phyloP scores from a whole-genome alignment of 2,329 filamentous ascomycete species.

The Coniella lustricola region DNA sequence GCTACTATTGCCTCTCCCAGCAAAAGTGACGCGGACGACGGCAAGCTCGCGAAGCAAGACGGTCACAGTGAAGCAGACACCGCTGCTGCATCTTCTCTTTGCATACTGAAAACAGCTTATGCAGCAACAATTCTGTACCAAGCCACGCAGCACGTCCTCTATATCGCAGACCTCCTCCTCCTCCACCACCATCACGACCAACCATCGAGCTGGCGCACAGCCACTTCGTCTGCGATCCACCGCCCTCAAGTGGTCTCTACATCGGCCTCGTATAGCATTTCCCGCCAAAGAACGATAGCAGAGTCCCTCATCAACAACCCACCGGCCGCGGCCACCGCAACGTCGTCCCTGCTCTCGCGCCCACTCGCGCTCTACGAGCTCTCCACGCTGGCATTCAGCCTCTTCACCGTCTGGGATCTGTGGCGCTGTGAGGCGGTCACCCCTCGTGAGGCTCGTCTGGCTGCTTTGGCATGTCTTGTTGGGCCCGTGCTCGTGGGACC shows the following conservation, averaged over 20 bases:
- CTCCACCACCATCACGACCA: background rate
- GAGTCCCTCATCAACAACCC: background rate
- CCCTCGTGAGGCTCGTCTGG: background rate
- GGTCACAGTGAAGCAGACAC: too few species aligned
- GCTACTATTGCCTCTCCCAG: too few species aligned
- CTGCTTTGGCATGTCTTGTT: background rate
- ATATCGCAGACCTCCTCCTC: background rate
- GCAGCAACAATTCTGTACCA: conserved; percentile 1
- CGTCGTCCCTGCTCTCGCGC: background rate
- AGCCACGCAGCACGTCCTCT: conserved; percentile 3
- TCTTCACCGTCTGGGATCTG: conserved; percentile 11
- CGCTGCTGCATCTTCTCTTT: too few species aligned
- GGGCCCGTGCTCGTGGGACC: conserved; percentile 3
- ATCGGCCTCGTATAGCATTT: too few species aligned
- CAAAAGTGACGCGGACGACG: too few species aligned
- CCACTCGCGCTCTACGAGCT: background rate
- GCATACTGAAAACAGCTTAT: background rate
- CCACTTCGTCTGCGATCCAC: too few species aligned
- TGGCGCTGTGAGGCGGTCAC: conserved; percentile 3
- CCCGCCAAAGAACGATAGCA: too few species aligned
- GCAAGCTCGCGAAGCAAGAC: too few species aligned
- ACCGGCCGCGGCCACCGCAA: background rate
- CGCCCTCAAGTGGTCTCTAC: too few species aligned
- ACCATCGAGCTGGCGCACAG: too few species aligned
- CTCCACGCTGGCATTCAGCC: conserved; percentile 6